Percentiles rank a stretch among this genome's conserved stretches.
phyloP scores from a whole-genome alignment of 805 yeast species.

The Metschnikowia colocasiae region DNA sequence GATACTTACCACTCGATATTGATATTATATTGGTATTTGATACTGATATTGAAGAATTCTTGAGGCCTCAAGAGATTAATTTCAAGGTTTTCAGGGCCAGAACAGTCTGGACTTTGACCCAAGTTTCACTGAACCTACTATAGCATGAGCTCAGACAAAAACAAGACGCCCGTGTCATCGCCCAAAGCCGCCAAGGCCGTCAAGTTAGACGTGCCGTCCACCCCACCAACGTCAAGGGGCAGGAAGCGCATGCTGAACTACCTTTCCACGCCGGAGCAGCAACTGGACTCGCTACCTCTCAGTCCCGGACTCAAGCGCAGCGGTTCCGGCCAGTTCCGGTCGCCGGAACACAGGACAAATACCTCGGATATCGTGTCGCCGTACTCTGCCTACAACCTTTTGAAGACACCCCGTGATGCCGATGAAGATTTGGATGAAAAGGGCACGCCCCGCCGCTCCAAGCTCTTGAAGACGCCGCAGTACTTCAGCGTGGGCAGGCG shows the following conservation, averaged over 20 bases:
- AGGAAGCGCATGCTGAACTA: slow-evolving; percentile 28
- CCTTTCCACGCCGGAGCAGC: slow-evolving; percentile 38
- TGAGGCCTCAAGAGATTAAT: no score
- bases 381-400: slow-evolving; percentile 20
- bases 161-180: slow-evolving; percentile 32
- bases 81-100: no score
- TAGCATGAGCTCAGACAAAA: background rate
- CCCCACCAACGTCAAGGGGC: slow-evolving; percentile 25
- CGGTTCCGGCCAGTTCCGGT: slow-evolving; percentile 26
- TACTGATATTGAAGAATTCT: no score
- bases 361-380: slow-evolving; percentile 28
- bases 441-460: slow-evolving; percentile 19
- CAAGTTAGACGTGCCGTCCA: slow-evolving; percentile 24
- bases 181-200: slow-evolving; percentile 27
- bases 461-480: slow-evolving; percentile 38
- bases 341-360: slow-evolving; percentile 33
- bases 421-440: slow-evolving; percentile 32
- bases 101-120: no score
- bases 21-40: no score
- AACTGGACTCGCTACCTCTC: slow-evolving; percentile 28
- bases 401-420: slow-evolving; percentile 33
- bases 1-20: no score
- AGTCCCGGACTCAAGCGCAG: slow-evolving; percentile 39
- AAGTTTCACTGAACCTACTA: background rate
- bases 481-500: slow-evolving; percentile 39